These are phyloP conservation scores for Fagus sylvatica DNA, from an alignment of 306 rosid genomes.

Conservation along the genomic window DNA sequence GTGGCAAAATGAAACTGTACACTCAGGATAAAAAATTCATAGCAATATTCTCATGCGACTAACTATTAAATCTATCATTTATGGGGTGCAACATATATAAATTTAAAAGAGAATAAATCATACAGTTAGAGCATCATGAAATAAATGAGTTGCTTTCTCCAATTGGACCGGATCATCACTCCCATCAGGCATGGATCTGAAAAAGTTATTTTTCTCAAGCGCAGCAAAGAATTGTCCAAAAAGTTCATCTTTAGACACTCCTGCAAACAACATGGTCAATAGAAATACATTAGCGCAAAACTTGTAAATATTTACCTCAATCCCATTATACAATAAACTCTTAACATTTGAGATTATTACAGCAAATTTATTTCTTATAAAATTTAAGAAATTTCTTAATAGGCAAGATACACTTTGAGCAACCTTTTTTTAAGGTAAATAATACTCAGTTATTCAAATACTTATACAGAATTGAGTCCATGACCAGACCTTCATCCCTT, in stretches of 20 bases:
- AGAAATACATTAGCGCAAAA: conserved; percentile 7
- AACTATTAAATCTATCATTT: conserved; percentile 9
- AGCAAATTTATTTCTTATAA: neutral
- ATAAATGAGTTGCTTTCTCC: conserved; percentile 71
- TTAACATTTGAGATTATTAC: neutral
- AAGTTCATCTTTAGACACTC: conserved; percentile 79
- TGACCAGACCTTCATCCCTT: neutral
- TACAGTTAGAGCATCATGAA: conserved; percentile 65
- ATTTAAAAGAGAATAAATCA: conserved; percentile 24
- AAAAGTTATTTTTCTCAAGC: conserved; percentile 63
- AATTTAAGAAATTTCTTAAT: neutral
- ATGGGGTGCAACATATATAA: conserved; percentile 3
- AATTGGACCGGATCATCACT: conserved; percentile 67
- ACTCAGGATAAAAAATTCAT: conserved; percentile 5
- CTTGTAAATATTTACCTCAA: neutral
- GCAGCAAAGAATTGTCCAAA: conserved; percentile 78
- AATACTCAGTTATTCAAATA: neutral
- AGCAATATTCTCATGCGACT: neutral
- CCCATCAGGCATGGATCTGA: conserved; percentile 63
- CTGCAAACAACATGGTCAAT: conserved; percentile 37
- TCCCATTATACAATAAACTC: neutral
- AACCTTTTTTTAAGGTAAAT: neutral
- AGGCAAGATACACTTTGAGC: neutral
- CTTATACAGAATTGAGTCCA: neutral
- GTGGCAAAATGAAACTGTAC: neutral